Evolutionary conservation across 441 rosid species (phyloP).

Genomic region (Gossypium laxum): DNA sequence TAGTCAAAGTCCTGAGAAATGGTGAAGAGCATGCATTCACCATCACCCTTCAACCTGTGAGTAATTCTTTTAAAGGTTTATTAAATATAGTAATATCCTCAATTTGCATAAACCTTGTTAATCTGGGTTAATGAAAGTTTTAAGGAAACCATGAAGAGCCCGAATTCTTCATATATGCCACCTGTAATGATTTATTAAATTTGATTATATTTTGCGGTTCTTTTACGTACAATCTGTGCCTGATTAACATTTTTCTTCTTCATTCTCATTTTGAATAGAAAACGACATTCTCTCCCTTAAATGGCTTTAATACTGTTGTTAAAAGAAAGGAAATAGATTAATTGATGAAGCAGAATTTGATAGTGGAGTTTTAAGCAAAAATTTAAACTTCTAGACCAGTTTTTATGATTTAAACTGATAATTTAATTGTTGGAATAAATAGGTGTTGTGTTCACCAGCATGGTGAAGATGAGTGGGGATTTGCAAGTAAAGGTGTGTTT

Average conservation of each 20-base stretch:
- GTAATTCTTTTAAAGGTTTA: conserved; percentile 24
- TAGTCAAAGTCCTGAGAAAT: conserved; percentile 52
- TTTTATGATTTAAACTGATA: neutral
- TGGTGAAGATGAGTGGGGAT: too few relatives aligned
- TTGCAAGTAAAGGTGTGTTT: neutral
- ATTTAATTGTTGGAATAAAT: neutral
- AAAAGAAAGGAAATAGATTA: neutral
- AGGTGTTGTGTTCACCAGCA: too few relatives aligned
- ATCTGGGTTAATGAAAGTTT: neutral
- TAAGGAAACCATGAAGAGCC: neutral
- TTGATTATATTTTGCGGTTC: neutral
- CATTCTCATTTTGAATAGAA: neutral
- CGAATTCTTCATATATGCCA: neutral
- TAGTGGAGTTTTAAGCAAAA: neutral
- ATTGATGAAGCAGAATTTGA: neutral
- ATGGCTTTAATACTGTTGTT: neutral
- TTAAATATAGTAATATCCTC: neutral
- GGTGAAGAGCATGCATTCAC: conserved; percentile 47
- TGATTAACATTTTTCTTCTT: neutral
- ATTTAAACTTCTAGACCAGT: neutral
- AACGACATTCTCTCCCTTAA: neutral
- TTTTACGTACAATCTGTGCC: neutral
- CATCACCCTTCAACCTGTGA: conserved; percentile 55
- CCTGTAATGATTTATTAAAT: neutral
- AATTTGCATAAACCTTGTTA: neutral